These are phyloP conservation scores for Cryptosporidium parvum DNA, from an alignment of 169 alveolate species.

Conservation along the genomic window DNA sequence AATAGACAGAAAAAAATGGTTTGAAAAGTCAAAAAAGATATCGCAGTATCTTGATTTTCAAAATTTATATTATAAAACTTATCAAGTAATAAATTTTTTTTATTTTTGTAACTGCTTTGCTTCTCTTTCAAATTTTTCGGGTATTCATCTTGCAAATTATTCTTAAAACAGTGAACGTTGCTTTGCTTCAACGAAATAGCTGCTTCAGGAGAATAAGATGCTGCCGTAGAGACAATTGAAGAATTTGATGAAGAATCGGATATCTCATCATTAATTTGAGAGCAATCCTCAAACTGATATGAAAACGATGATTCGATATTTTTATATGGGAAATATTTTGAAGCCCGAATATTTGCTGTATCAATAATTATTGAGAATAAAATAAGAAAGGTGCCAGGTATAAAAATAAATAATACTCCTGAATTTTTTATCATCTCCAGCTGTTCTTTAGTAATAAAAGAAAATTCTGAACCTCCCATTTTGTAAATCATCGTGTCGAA, in stretches of 20 bases:
- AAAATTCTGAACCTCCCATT: conserved; percentile 77
- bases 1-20: conserved; percentile 18
- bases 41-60: conserved; percentile 4
- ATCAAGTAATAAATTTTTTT: neutral
- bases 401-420: conserved; percentile 36
- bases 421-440: conserved; percentile 33
- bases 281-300: neutral
- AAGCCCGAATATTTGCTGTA: neutral
- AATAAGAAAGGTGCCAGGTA: conserved; percentile 6
- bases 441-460: conserved; percentile 57
- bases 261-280: neutral
- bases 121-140: neutral
- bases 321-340: neutral
- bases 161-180: conserved; percentile 26
- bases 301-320: neutral
- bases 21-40: conserved; percentile 28
- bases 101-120: neutral
- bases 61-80: neutral
- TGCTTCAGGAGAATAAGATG: conserved; percentile 31
- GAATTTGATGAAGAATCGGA: conserved; percentile 15
- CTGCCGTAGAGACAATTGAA: conserved; percentile 20
- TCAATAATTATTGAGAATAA: neutral
- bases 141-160: neutral
- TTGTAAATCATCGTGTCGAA: conserved; percentile 79
- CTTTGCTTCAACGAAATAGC: neutral